These are phyloP conservation scores for Aspergillaceae sp. DNA, from an alignment of 2,329 filamentous ascomycete genomes.

Conservation along the genomic window DNA sequence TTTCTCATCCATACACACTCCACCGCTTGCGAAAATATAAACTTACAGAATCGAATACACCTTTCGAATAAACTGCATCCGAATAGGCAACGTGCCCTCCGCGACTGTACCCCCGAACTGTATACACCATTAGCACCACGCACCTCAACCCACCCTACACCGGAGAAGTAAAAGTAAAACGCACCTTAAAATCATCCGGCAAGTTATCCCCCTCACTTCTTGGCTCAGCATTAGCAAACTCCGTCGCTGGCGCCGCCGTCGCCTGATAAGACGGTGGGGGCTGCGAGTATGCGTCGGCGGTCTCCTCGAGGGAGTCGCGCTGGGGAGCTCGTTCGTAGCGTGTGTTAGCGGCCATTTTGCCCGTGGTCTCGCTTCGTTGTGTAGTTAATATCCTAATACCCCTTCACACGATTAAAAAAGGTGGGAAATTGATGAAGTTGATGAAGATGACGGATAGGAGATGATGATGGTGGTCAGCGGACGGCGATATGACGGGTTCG, in stretches of 20 bases:
- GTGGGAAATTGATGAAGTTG: background rate
- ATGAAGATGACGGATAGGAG: background rate
- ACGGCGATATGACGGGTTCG: background rate
- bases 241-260: slow-evolving; percentile 34
- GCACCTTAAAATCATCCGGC: slow-evolving; percentile 92
- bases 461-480: background rate
- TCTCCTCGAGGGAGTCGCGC: slow-evolving; percentile 74
- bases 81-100: slow-evolving; percentile 89
- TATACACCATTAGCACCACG: slow-evolving; percentile 6
- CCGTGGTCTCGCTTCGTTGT: background rate
- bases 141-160: background rate
- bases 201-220: slow-evolving; percentile 81
- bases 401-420: background rate
- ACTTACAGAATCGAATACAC: slow-evolving; percentile 86
- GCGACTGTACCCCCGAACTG: slow-evolving; percentile 87
- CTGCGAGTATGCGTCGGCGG: slow-evolving; percentile 52
- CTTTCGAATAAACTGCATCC: slow-evolving; percentile 94
- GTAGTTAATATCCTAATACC: too few relatives aligned
- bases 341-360: slow-evolving; percentile 60
- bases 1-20: background rate
- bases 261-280: slow-evolving; percentile 75
- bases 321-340: slow-evolving; percentile 79
- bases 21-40: background rate
- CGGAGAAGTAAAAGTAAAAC: background rate
- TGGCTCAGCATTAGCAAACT: slow-evolving; percentile 48